phyloP scores from a whole-genome alignment of 345 rosid genomes.

The Microcos paniculata region DNA sequence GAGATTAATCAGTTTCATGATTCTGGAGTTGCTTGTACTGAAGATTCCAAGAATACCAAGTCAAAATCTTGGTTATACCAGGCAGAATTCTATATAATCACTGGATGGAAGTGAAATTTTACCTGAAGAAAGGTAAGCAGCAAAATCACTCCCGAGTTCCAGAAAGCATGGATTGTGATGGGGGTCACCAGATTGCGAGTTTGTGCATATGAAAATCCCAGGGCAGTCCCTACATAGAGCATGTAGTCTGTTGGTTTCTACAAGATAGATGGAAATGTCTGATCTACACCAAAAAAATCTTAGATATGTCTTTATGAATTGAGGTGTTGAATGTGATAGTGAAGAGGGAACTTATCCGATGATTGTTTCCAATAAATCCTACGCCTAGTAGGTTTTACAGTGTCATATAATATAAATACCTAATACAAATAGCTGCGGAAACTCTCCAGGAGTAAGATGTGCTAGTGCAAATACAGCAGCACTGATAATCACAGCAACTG shows the following conservation, averaged over 20 bases:
- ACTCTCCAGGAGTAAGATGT: conserved; percentile 87
- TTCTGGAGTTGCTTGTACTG: background rate
- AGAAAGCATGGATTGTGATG: conserved; percentile 75
- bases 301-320: background rate
- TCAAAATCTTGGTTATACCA: background rate
- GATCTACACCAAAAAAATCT: background rate
- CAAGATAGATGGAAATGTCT: background rate
- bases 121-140: conserved; percentile 92
- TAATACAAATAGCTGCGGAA: conserved; percentile 80
- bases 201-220: conserved; percentile 88
- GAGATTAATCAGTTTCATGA: background rate
- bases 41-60: background rate
- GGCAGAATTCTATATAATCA: background rate
- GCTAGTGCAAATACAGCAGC: conserved; percentile 93
- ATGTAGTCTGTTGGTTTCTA: background rate
- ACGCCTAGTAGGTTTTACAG: background rate
- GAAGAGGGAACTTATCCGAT: background rate
- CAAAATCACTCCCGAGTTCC: conserved; percentile 87
- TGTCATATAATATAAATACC: conserved; percentile 48
- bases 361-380: background rate
- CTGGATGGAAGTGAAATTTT: conserved; percentile 1
- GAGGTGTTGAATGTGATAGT: background rate
- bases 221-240: conserved; percentile 46
- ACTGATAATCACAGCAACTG: conserved; percentile 71
- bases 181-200: conserved; percentile 86